phyloP scores from a whole-genome alignment of 495 filamentous ascomycete genomes.

The Penicillium odoratum region DNA sequence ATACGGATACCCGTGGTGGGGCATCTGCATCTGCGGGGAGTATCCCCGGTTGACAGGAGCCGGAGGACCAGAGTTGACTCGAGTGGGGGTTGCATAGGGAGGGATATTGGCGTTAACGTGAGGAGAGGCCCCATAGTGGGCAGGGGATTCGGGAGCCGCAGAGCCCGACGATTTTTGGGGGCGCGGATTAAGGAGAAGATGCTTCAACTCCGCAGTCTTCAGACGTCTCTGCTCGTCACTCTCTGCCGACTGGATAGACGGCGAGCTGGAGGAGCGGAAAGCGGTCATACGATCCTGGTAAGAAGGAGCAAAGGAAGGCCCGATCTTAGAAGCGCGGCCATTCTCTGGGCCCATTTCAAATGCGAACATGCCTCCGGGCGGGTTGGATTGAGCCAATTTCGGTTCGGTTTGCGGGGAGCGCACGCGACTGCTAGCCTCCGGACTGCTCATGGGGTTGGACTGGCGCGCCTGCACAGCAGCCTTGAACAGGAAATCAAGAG shows the following conservation, averaged over 20 bases:
- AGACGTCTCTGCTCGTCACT: slow-evolving; percentile 42
- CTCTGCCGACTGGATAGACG: slow-evolving; percentile 18
- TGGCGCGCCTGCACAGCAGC: slow-evolving; percentile 70
- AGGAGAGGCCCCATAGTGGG: slow-evolving; percentile 15
- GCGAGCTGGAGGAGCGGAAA: slow-evolving; percentile 38
- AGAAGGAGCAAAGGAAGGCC: slow-evolving; percentile 66
- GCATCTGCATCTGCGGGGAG: slow-evolving; percentile 9
- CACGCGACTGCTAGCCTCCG: slow-evolving; percentile 40
- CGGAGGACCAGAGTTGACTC: slow-evolving; percentile 40
- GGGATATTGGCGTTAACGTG: slow-evolving; percentile 24
- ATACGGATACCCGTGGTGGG: slow-evolving; percentile 18
- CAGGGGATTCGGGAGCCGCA: slow-evolving; percentile 16
- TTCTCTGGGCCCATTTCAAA: slow-evolving; percentile 62
- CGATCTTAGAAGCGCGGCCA: slow-evolving; percentile 47
- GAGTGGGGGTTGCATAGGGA: slow-evolving; percentile 41
- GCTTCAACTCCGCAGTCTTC: slow-evolving; percentile 50
- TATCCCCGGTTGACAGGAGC: slow-evolving; percentile 19
- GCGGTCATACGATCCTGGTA: slow-evolving; percentile 66
- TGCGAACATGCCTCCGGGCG: slow-evolving; percentile 58
- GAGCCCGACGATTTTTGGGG: slow-evolving; percentile 36
- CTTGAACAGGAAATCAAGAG: slow-evolving; percentile 85
- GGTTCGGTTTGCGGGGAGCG: slow-evolving; percentile 41
- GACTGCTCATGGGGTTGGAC: slow-evolving; percentile 40
- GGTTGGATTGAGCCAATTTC: slow-evolving; percentile 28
- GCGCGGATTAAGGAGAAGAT: slow-evolving; percentile 46